phyloP scores from a whole-genome alignment of 345 rosid genomes.

The Clausena lansium region DNA sequence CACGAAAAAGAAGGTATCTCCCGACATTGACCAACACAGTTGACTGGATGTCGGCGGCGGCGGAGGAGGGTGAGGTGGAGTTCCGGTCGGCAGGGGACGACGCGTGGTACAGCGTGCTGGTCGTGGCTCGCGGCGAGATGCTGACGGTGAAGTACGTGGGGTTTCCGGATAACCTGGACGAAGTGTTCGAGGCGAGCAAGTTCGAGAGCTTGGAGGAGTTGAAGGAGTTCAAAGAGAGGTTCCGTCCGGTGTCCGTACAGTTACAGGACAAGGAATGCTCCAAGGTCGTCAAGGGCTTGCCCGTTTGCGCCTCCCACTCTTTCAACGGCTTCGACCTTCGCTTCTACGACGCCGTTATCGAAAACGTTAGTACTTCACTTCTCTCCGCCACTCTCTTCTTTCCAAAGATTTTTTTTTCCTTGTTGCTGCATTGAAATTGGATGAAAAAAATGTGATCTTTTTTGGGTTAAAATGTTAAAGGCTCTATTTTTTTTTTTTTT shows the following conservation, averaged over 20 bases:
- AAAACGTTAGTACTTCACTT: constrained; percentile 20
- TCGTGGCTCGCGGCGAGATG: constrained; percentile 16
- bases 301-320: constrained; percentile 40
- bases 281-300: constrained; percentile 16
- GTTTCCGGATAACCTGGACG: constrained; percentile 22
- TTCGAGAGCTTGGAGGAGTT: constrained; percentile 23
- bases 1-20: too few relatives aligned
- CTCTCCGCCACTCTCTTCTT: not conserved
- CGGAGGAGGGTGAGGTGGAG: constrained; percentile 20
- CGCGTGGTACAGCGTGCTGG: constrained; percentile 43
- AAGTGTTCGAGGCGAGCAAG: constrained; percentile 12
- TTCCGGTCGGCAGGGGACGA: constrained; percentile 28
- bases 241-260: constrained; percentile 41
- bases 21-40: not conserved
- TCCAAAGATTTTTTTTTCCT: not conserved
- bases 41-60: not conserved
- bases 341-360: constrained; percentile 49
- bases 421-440: not conserved
- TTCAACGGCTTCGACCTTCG: constrained; percentile 20
- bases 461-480: not conserved
- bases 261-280: constrained; percentile 44
- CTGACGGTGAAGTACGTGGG: constrained; percentile 26
- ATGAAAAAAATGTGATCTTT: not conserved
- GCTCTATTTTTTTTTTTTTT: too few relatives aligned
- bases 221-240: constrained; percentile 24